Conservation (phyloP, 371 early-diverging fungal genomes). For the Mortierella sp. region DNA sequence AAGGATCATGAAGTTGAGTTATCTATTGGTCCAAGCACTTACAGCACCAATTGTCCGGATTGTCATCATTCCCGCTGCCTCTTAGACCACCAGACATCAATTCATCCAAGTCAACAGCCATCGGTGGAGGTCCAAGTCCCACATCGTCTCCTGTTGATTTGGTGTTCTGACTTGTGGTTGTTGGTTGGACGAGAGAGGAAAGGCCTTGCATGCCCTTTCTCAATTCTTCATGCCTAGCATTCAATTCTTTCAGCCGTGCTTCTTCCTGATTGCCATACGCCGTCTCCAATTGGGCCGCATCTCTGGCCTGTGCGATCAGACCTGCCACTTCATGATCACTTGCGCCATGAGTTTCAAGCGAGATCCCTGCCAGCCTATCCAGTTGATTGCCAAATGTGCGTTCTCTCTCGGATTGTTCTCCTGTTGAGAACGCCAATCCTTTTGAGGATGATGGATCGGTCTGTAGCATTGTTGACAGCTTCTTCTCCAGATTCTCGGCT, state of each 20-base stretch:
- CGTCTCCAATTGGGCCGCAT: conserved; percentile 57
- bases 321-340: conserved; percentile 48
- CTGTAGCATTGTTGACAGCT: conserved; percentile 32
- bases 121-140: conserved; percentile 60
- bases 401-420: conserved; percentile 9
- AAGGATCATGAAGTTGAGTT: background rate
- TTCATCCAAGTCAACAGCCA: conserved; percentile 53
- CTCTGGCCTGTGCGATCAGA: conserved; percentile 55
- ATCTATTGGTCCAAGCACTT: conserved; percentile 35
- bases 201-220: conserved; percentile 35
- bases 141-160: background rate
- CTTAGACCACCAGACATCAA: conserved; percentile 51
- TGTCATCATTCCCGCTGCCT: conserved; percentile 57
- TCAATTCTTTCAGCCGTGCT: conserved; percentile 53
- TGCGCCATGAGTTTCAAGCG: conserved; percentile 3
- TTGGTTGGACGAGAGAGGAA: conserved; percentile 21
- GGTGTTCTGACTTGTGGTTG: conserved; percentile 8
- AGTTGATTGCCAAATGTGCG: conserved; percentile 26
- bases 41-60: conserved; percentile 73
- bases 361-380: conserved; percentile 20
- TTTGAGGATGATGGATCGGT: conserved; percentile 19
- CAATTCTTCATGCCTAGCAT: conserved; percentile 54
- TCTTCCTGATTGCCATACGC: conserved; percentile 56
- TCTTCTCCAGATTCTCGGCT: conserved; percentile 34
- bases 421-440: too few relatives aligned